Conservation (phyloP, 345 rosid genomes). For the Eucalyptus dawsonii region DNA sequence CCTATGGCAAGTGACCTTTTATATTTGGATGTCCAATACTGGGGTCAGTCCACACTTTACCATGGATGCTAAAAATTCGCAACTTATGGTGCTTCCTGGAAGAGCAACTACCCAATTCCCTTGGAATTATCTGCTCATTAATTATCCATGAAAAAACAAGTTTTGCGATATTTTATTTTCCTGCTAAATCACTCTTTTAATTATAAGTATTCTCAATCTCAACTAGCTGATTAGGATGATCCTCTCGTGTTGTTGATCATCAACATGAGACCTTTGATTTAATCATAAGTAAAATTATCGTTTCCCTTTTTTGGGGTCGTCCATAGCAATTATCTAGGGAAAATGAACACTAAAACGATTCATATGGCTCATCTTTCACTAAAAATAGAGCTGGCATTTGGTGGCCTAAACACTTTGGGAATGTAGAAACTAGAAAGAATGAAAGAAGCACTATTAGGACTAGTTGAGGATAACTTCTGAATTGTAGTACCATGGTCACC, state of each 20-base stretch:
- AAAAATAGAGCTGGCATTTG: not conserved
- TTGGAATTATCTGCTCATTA: not conserved
- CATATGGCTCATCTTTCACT: not conserved
- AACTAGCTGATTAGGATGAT: not conserved
- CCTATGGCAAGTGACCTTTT: not conserved
- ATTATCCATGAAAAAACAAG: not conserved
- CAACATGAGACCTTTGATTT: not conserved
- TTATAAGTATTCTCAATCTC: not conserved
- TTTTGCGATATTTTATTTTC: not conserved
- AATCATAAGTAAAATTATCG: not conserved
- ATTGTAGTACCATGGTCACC: not conserved
- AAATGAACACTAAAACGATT: not conserved
- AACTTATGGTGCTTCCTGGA: not conserved
- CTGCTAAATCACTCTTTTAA: not conserved
- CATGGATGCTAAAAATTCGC: not conserved
- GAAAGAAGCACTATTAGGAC: not conserved
- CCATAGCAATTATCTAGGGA: not conserved
- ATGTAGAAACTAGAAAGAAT: not conserved
- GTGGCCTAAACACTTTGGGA: not conserved
- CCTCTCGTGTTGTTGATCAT: not conserved
- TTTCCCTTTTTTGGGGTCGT: not conserved
- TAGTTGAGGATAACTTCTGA: not conserved
- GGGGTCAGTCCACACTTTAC: not conserved
- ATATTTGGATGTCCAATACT: not conserved
- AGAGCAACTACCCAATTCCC: not conserved